These are phyloP conservation scores for Zygotorulaspora sp. DNA, from an alignment of 805 yeast species.

Conservation along the genomic window DNA sequence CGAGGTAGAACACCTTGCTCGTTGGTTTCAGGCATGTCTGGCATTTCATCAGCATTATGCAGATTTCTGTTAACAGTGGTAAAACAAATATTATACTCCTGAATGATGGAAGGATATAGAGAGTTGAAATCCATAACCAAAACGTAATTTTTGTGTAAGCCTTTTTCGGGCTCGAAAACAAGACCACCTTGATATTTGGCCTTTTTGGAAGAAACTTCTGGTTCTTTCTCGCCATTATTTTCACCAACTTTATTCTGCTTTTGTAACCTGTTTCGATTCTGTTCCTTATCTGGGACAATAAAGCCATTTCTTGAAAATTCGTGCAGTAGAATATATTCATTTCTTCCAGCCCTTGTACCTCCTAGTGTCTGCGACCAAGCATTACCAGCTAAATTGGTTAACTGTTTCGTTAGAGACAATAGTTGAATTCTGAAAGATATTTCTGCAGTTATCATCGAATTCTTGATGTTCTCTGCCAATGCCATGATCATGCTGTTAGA, in stretches of 20 bases:
- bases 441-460: constrained; percentile 68
- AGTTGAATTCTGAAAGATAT: constrained; percentile 81
- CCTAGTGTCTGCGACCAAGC: constrained; percentile 94
- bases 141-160: constrained; percentile 81
- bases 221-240: constrained; percentile 37
- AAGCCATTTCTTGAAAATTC: constrained; percentile 78
- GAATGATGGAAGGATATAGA: constrained; percentile 93
- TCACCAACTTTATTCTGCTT: constrained; percentile 29
- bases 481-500: constrained; percentile 65
- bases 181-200: constrained; percentile 87
- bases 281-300: constrained; percentile 83
- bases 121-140: constrained; percentile 98
- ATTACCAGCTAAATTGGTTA: constrained; percentile 92
- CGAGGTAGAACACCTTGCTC: constrained; percentile 82
- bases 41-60: constrained; percentile 56
- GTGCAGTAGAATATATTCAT: constrained; percentile 86
- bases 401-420: constrained; percentile 80
- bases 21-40: constrained; percentile 56
- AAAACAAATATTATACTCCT: constrained; percentile 94
- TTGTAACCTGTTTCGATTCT: constrained; percentile 37
- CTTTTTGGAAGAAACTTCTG: constrained; percentile 50
- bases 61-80: constrained; percentile 79
- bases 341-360: constrained; percentile 95
- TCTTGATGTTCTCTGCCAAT: constrained; percentile 59
- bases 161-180: constrained; percentile 95